Base-by-base conservation (phyloP, 1,284 basidiomycete species). In the Ganoderma sp. region DNA sequence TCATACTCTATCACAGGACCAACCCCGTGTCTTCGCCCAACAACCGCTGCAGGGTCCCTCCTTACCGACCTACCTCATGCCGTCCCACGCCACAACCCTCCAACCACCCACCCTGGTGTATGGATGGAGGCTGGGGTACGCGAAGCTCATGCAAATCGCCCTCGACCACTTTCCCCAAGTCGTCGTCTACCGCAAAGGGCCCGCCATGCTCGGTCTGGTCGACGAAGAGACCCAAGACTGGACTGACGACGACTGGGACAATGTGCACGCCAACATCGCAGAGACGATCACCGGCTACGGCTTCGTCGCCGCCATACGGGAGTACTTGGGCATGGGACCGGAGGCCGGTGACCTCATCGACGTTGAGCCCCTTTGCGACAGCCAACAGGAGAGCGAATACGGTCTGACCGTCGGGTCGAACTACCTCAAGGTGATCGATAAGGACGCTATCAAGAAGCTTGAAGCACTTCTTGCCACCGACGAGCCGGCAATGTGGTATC, bases 391-490 rank as follows among this genome's bases (percentile, higher is more conserved):
- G 25, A 14, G 14, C 41, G 39, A 43, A 15, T 61, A 19, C 6
- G 59, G 59, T 7, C 41, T 61, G 42, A 61, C 59, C 2, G 41
- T 61, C 14, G 59, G 59, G 41, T 61, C 42, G 59, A 61, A 61
- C 15, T 61, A 61, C 19, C 41, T 28, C 22, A 28, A 25, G 15
- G 25, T 61, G 14, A 25, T 61, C 22, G 19, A 43, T 5, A 25
- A 43, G 28, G 59, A 32, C 6, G 17, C 9, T 7, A 0, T 61
- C 5, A 10, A 61, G 15, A 61, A 41, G 59, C 59, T 61, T 4
- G 22, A 61, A 32, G 25, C 25, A 2, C 22, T 61, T 6, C 25
- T 61, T 28, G n/a, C 15, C 14, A 22, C 41, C 5, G 59, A 43
- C 2, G 59, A 61, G 42, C 59, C 59, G 3, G 37, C 59, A 1